phyloP scores from a whole-genome alignment of 75 land plant species.

The Pinus tabuliformis region DNA sequence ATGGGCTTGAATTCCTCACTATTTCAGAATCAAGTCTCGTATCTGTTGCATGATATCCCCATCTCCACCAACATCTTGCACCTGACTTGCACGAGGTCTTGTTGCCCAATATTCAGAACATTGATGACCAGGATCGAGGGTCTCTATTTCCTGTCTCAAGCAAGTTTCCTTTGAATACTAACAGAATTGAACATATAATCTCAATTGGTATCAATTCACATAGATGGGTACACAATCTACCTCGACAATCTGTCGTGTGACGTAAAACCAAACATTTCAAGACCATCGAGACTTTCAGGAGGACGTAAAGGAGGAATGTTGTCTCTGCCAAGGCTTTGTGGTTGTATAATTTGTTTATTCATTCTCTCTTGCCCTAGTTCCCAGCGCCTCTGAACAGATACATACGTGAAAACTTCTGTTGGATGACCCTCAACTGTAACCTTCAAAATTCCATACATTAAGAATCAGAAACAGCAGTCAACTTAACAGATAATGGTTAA shows the following conservation, averaged over 20 bases:
- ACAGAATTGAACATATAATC: neutral
- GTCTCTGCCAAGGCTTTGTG: slow-evolving; percentile 11
- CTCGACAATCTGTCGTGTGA: slow-evolving; percentile 49
- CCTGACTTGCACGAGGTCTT: slow-evolving; percentile 9
- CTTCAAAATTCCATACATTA: slow-evolving; percentile 28
- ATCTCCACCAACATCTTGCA: slow-evolving; percentile 6
- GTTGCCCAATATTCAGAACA: slow-evolving; percentile 70
- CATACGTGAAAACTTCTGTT: slow-evolving; percentile 36
- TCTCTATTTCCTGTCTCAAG: slow-evolving; percentile 67
- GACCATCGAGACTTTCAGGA: slow-evolving; percentile 48
- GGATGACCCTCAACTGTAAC: slow-evolving; percentile 58
- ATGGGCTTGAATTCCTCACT: neutral
- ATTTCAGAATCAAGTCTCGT: neutral
- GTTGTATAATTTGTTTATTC: slow-evolving; percentile 42
- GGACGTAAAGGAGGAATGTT: slow-evolving; percentile 32
- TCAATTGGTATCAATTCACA: neutral
- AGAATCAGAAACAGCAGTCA: neutral
- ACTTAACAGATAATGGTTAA: neutral
- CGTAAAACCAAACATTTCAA: slow-evolving; percentile 85
- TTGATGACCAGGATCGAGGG: slow-evolving; percentile 51
- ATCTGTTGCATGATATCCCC: neutral
- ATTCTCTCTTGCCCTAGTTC: slow-evolving; percentile 59
- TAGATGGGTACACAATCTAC: slow-evolving; percentile 15
- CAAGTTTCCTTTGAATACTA: slow-evolving; percentile 14
- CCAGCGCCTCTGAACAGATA: slow-evolving; percentile 65